Percentiles rank a stretch among this genome's conserved stretches.
These are phyloP conservation scores for Vitellaria paradoxa DNA, from an alignment of 179 eudicot genomes.

Conservation along the genomic window DNA sequence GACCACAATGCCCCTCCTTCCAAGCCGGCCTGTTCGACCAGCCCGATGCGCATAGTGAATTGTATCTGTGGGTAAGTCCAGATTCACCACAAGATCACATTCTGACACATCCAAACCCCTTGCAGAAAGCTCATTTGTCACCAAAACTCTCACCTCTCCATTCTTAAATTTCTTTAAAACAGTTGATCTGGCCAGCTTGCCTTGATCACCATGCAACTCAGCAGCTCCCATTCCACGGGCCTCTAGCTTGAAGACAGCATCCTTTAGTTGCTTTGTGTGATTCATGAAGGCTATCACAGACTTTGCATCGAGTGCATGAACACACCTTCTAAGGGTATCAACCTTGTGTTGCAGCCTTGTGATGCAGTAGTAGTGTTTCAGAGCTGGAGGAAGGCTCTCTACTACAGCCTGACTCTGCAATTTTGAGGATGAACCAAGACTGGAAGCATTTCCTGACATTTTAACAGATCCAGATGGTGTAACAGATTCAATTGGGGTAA, in stretches of 20 bases:
- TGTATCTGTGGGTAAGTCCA: conserved; percentile 81
- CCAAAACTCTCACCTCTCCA: conserved; percentile 71
- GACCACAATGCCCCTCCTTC: conserved; percentile 77
- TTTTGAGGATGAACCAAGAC: conserved; percentile 25
- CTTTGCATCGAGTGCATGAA: conserved; percentile 79
- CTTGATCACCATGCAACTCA: conserved; percentile 87
- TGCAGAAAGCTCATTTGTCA: conserved; percentile 91
- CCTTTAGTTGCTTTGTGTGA: conserved; percentile 76
- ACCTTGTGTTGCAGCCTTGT: conserved; percentile 82
- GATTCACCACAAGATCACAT: conserved; percentile 92
- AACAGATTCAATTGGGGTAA: conserved; percentile 49
- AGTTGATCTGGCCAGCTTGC: conserved; percentile 72
- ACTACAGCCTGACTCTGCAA: conserved; percentile 37
- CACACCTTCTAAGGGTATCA: conserved; percentile 77
- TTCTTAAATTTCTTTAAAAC: conserved; percentile 70
- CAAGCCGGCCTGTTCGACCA: conserved; percentile 89
- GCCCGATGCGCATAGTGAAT: conserved; percentile 92
- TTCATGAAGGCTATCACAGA: conserved; percentile 89
- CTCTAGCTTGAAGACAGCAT: conserved; percentile 76
- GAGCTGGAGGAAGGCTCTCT: conserved; percentile 75
- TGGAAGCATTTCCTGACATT: conserved; percentile 23
- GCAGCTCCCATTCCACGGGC: conserved; percentile 81
- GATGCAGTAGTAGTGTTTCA: conserved; percentile 72
- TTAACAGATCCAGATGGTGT: conserved; percentile 41
- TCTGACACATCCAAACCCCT: conserved; percentile 86